phyloP scores from a whole-genome alignment of 2,329 filamentous ascomycete genomes.

The Tricladium varicosporioides region DNA sequence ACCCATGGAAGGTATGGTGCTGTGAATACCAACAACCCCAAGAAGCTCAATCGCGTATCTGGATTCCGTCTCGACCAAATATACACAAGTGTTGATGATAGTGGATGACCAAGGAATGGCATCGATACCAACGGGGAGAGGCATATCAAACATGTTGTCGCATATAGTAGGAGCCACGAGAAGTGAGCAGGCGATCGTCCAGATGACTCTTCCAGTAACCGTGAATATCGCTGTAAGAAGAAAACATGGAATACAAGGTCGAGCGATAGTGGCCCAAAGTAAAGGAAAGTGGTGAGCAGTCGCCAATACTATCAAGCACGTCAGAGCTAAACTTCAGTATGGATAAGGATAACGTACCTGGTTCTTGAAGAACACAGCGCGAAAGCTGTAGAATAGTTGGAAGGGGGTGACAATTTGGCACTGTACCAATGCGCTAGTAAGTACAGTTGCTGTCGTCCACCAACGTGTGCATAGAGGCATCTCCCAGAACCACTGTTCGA shows the following conservation, averaged over 20 bases:
- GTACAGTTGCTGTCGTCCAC: constrained; percentile 93
- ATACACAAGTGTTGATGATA: constrained; percentile 92
- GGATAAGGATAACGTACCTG: constrained; percentile 61
- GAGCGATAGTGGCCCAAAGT: constrained; percentile 91
- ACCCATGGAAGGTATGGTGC: constrained; percentile 97
- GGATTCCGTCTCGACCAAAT: constrained; percentile 97
- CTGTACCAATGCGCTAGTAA: constrained; percentile 86
- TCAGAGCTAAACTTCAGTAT: not conserved
- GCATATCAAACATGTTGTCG: constrained; percentile 73
- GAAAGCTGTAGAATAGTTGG: constrained; percentile 95
- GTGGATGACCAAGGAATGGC: constrained; percentile 88
- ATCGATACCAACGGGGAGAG: constrained; percentile 87
- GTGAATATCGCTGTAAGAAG: constrained; percentile 94
- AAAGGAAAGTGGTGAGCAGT: constrained; percentile 92
- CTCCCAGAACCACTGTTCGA: constrained; percentile 98
- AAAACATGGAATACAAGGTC: constrained; percentile 97
- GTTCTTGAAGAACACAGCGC: constrained; percentile 84
- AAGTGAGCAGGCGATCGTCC: constrained; percentile 89
- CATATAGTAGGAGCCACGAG: constrained; percentile 89
- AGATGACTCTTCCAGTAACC: constrained; percentile 92
- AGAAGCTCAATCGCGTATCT: constrained; percentile 82
- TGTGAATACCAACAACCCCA: constrained; percentile 86
- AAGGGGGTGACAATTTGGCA: constrained; percentile 91
- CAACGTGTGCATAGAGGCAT: constrained; percentile 94
- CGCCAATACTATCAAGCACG: constrained; percentile 76